Percentiles rank a stretch among this genome's conserved stretches.
These are phyloP conservation scores for Cercospora sp. DNA, from an alignment of 2,329 filamentous ascomycete species.

Conservation along the genomic window DNA sequence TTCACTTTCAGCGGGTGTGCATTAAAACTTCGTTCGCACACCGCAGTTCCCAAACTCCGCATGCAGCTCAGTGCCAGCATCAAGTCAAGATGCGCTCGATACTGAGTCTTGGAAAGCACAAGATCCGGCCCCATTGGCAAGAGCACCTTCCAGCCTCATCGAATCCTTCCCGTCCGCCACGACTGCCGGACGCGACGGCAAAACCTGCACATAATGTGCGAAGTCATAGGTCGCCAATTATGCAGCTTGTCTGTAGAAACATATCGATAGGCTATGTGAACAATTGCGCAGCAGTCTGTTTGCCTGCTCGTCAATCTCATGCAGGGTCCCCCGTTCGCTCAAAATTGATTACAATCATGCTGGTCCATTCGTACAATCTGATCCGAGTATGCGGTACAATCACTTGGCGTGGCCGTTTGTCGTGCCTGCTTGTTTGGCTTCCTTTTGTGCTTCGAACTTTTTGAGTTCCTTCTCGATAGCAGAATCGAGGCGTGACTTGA, in stretches of 20 bases:
- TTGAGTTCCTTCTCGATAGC: constrained; percentile 73
- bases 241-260: neutral
- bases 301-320: neutral
- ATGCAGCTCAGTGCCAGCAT: neutral
- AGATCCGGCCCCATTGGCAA: neutral
- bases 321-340: neutral
- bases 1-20: neutral
- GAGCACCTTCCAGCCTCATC: neutral
- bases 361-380: neutral
- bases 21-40: neutral
- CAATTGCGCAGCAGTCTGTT: neutral
- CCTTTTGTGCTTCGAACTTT: constrained; percentile 66
- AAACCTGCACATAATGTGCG: neutral
- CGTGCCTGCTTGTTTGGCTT: constrained; percentile 39
- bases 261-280: neutral
- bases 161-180: neutral
- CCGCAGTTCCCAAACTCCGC: neutral
- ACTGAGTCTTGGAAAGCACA: neutral
- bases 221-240: neutral
- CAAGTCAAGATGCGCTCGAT: neutral
- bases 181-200: neutral
- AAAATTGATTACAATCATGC: neutral
- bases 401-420: constrained; percentile 32
- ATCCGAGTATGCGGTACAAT: constrained; percentile 1
- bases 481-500: constrained; percentile 77